A percentile compares a stretch with the other conserved stretches of the same genome.
These are phyloP conservation scores for Naganishia vishniacii DNA, from an alignment of 768 basidiomycete genomes.

Conservation along the genomic window DNA sequence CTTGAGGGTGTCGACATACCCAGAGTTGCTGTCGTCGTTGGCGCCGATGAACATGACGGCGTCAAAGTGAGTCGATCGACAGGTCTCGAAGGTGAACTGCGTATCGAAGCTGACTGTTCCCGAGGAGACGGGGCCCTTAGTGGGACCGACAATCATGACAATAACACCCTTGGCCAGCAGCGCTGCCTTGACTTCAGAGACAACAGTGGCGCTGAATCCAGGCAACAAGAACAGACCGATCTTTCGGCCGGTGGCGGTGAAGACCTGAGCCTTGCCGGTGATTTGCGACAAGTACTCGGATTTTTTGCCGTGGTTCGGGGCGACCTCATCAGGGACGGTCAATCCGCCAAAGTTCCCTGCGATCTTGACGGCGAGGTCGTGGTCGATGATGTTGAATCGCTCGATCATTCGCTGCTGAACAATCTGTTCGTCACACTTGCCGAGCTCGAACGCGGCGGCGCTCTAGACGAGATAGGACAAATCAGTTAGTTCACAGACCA, in stretches of 20 bases:
- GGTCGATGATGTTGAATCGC: conserved; percentile 66
- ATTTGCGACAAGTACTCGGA: conserved; percentile 60
- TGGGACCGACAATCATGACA: conserved; percentile 58
- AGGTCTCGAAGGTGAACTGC: conserved; percentile 63
- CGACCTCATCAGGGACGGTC: conserved; percentile 55
- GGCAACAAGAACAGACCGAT: conserved; percentile 71
- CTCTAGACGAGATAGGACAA: background rate
- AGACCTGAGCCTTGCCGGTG: conserved; percentile 41
- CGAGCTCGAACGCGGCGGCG: conserved; percentile 76
- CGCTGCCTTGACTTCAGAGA: conserved; percentile 58
- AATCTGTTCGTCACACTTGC: conserved; percentile 69
- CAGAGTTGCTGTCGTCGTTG: conserved; percentile 39
- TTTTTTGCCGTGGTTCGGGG: conserved; percentile 59
- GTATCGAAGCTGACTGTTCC: conserved; percentile 49
- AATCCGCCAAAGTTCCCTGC: conserved; percentile 62
- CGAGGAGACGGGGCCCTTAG: conserved; percentile 56
- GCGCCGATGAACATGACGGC: conserved; percentile 74
- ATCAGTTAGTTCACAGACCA: background rate
- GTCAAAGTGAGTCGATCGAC: conserved; percentile 77
- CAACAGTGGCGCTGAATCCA: conserved; percentile 63
- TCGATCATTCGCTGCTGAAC: conserved; percentile 67
- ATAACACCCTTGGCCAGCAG: conserved; percentile 57
- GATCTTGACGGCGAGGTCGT: conserved; percentile 64
- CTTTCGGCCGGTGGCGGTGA: conserved; percentile 55
- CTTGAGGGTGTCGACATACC: conserved; percentile 58